Base-by-base conservation (phyloP, 352 stramenopile species). In the Pythium brachiatum region DNA sequence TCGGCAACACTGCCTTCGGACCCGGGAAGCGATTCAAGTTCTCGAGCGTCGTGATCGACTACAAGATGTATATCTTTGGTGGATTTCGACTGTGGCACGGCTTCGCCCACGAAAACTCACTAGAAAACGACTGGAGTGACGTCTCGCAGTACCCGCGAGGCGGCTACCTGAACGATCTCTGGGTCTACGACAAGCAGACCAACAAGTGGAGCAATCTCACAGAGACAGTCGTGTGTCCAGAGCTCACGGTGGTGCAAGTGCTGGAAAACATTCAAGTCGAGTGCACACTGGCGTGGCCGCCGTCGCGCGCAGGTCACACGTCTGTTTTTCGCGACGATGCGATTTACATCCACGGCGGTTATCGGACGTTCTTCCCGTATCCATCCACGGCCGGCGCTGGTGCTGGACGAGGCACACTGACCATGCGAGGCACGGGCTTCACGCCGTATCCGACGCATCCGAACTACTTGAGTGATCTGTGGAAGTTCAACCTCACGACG, bases 81-180 rank as follows among this genome's bases (percentile, higher is more conserved):
- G 94, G 94, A 27, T 97, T 97, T 60, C 86, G 94, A 1, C 79
- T 99, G 26, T 99, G 95, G 96, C 95, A 99, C 38, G 96, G 96
- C 20, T 98, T 98, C 62, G 83, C 84, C 5, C 77, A 79, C 29
- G 91, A 98, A 36, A 99, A 99, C 54, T 83, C 69, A 23, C 64
- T 83, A 16, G 80, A 83, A n/a, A 91, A 88, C 56, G 81, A 91
- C 62, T 99, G 93, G 93, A 73, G 68, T 32, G 81, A 78, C 56
- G 74, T 68, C 12, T 68, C 76, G 36, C 69, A 90, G 51, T 89
- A 97, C 44, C 93, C 95, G 0, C 57, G 75, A 38, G 96, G 96
- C 21, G 96, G 96, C 2, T 98, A 98, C 66, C 75, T 99, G 5
- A 92, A 98, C 71, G 95, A 98, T 74, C 75, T 99, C 3, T 99